These are phyloP conservation scores for Exophiala sp. DNA, from an alignment of 2,329 filamentous ascomycete species.

Conservation along the genomic window DNA sequence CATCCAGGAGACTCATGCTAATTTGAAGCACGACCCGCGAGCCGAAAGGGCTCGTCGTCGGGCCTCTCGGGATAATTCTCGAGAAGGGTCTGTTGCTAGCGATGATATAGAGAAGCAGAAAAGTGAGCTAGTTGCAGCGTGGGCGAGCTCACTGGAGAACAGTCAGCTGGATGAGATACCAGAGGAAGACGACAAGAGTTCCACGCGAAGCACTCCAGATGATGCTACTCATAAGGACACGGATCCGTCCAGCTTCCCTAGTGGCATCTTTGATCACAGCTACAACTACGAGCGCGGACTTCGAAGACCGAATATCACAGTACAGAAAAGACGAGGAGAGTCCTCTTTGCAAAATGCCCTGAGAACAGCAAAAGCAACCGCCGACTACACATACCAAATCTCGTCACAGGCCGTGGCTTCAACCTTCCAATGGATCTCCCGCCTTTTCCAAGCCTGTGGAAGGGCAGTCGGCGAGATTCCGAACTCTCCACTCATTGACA, in stretches of 20 bases:
- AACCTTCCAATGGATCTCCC: conserved; percentile 11
- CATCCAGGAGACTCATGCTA: conserved; percentile 17
- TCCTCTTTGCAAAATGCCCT: conserved; percentile 6
- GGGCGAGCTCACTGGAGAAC: conserved; percentile 22
- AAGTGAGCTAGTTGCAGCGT: conserved; percentile 22
- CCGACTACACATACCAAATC: neutral
- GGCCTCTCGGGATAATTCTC: conserved; percentile 25
- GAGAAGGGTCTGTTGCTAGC: conserved; percentile 21
- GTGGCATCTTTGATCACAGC: conserved; percentile 28
- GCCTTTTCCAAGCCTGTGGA: conserved; percentile 8
- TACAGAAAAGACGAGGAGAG: conserved; percentile 9
- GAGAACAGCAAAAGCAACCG: conserved; percentile 3
- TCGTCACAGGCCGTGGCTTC: conserved; percentile 1
- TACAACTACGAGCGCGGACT: conserved; percentile 29
- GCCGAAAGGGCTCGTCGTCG: conserved; percentile 27
- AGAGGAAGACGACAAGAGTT: conserved; percentile 23
- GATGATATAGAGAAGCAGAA: conserved; percentile 19
- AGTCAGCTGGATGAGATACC: conserved; percentile 23
- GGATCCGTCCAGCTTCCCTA: conserved; percentile 28
- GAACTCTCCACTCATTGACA: conserved; percentile 15
- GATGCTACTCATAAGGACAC: conserved; percentile 19
- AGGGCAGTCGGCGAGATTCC: conserved; percentile 20
- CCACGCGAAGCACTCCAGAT: conserved; percentile 8
- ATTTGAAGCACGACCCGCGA: conserved; percentile 16
- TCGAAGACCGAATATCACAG: conserved; percentile 20